Evolutionary conservation across 495 filamentous ascomycete species (phyloP).

Genomic region (Daldinia childiae): DNA sequence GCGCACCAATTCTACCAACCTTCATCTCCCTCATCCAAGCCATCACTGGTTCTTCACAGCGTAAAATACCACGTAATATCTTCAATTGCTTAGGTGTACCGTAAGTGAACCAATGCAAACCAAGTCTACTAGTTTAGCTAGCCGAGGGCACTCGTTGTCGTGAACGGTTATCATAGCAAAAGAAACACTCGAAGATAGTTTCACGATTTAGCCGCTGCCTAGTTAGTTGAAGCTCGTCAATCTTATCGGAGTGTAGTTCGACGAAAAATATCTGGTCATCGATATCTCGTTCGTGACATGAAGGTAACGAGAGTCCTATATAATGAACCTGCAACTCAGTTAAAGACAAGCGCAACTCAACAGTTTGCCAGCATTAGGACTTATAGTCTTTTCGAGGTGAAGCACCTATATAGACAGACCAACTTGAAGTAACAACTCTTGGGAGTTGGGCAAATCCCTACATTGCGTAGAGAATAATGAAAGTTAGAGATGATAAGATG

Average conservation of each 20-base stretch:
- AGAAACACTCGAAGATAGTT: not conserved
- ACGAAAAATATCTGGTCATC: not conserved
- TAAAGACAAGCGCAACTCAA: not conserved
- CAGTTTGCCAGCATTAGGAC: not conserved
- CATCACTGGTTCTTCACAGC: not conserved
- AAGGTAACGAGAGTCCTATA: not conserved
- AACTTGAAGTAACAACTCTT: not conserved
- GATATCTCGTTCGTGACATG: not conserved
- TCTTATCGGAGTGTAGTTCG: not conserved
- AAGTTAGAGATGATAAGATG: not conserved
- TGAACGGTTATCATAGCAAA: not conserved
- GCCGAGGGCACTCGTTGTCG: not conserved
- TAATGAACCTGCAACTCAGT: not conserved
- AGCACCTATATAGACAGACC: not conserved
- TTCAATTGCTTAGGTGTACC: not conserved
- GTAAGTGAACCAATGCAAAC: not conserved
- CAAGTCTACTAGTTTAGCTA: not conserved
- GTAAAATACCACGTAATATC: not conserved
- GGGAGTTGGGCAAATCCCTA: not conserved
- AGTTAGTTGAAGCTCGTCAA: not conserved
- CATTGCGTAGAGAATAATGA: not conserved
- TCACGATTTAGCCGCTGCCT: not conserved
- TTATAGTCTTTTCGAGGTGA: not conserved
- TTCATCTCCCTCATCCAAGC: not conserved
- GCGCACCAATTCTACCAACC: not conserved